Evolutionary conservation across 176 grass and related monocot genomes (phyloP).

Genomic region (Aegilops tauschii): DNA sequence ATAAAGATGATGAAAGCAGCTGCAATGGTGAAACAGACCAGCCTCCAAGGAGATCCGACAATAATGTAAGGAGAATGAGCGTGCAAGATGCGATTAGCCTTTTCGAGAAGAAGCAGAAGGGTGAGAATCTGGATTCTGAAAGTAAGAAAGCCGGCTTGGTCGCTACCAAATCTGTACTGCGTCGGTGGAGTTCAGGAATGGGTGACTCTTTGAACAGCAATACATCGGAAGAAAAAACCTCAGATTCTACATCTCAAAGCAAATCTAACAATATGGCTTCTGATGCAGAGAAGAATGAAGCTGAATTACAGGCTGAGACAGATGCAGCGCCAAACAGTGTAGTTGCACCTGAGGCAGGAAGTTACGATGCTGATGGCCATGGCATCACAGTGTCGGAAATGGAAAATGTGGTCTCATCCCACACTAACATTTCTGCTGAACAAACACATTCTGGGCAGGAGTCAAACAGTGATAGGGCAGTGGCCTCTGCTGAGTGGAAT

Average conservation of each 20-base stretch:
- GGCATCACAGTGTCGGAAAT: conserved; percentile 28
- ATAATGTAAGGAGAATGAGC: conserved; percentile 78
- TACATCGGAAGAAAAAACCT: conserved; percentile 49
- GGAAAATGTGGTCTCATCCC: conserved; percentile 20
- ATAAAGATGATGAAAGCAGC: conserved; percentile 73
- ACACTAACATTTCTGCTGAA: conserved; percentile 39
- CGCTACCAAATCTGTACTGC: conserved; percentile 72
- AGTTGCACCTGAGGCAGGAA: conserved; percentile 17
- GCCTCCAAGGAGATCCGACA: conserved; percentile 70
- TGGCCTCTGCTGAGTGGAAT: conserved; percentile 82
- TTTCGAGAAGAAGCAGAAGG: conserved; percentile 95
- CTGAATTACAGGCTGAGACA: conserved; percentile 38
- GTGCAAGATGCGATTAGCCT: conserved; percentile 97
- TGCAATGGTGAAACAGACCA: conserved; percentile 70
- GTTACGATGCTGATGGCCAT: conserved; percentile 31
- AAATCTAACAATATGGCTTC: conserved; percentile 38
- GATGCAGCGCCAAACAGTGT: conserved; percentile 17
- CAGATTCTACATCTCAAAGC: conserved; percentile 52
- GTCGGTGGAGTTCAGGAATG: conserved; percentile 96
- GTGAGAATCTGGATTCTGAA: conserved; percentile 58
- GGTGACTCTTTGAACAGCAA: conserved; percentile 61
- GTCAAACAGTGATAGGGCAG: conserved; percentile 50
- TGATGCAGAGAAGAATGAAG: conserved; percentile 40
- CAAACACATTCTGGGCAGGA: conserved; percentile 49
- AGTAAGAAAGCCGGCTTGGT: conserved; percentile 71